phyloP scores from a whole-genome alignment of 1,284 basidiomycete species.

The Xerocomus nothofagi region DNA sequence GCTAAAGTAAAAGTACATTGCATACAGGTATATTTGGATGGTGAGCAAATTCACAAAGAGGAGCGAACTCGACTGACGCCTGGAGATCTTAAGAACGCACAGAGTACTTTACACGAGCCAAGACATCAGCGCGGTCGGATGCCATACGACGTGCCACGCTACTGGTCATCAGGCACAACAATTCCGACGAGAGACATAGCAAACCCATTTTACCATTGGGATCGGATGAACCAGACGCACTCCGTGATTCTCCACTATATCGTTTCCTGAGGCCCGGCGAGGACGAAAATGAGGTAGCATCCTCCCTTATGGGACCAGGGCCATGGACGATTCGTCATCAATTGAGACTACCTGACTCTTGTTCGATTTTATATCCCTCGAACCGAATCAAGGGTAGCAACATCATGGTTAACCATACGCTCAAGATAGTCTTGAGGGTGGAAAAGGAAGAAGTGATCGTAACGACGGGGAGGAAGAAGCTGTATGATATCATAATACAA shows the following conservation, averaged over 20 bases:
- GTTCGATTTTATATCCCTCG: slow-evolving; percentile 68
- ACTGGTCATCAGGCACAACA: slow-evolving; percentile 58
- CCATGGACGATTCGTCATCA: slow-evolving; percentile 68
- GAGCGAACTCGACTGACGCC: background rate
- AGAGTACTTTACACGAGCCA: slow-evolving; percentile 75
- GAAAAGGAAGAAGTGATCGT: slow-evolving; percentile 77
- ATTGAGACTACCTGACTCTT: slow-evolving; percentile 57
- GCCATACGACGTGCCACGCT: slow-evolving; percentile 67
- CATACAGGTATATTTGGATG: slow-evolving; percentile 80
- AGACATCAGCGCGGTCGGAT: slow-evolving; percentile 76
- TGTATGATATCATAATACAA: slow-evolving; percentile 91
- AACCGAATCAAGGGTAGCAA: slow-evolving; percentile 84
- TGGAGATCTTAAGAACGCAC: slow-evolving; percentile 60
- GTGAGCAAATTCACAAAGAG: slow-evolving; percentile 40
- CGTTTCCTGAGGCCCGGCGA: slow-evolving; percentile 43
- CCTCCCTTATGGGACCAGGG: slow-evolving; percentile 70
- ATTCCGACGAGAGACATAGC: slow-evolving; percentile 33
- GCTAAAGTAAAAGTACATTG: slow-evolving; percentile 84
- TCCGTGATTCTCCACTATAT: slow-evolving; percentile 55
- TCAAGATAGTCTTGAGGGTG: slow-evolving; percentile 86
- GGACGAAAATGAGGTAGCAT: slow-evolving; percentile 53
- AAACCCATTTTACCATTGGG: slow-evolving; percentile 67
- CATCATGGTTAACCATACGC: slow-evolving; percentile 74
- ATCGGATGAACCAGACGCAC: slow-evolving; percentile 54
- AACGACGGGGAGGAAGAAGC: slow-evolving; percentile 73